A percentile compares a stretch with the other conserved stretches of the same genome.
Evolutionary conservation across 192 early-diverging fungal species (phyloP).

Genomic region (Funneliformis geosporum): DNA sequence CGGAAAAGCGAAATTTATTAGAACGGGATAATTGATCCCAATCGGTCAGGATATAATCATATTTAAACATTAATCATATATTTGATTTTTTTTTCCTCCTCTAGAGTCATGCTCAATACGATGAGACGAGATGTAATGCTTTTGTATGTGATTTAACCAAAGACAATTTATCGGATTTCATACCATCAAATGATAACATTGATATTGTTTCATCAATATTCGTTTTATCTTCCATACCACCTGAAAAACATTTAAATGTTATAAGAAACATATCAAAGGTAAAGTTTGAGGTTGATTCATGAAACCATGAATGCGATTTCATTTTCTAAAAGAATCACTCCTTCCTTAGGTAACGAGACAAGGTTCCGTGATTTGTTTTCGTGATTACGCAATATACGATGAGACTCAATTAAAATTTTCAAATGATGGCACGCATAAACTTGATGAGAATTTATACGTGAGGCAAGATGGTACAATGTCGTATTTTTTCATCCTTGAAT

Average conservation of each 20-base stretch:
- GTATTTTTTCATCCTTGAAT: conserved; percentile 82
- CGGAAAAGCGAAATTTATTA: no score
- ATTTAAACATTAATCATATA: background rate
- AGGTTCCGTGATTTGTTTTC: conserved; percentile 87
- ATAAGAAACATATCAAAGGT: conserved; percentile 79
- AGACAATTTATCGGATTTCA: conserved; percentile 67
- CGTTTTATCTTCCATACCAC: conserved; percentile 93
- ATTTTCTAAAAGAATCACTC: no score
- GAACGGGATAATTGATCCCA: no score
- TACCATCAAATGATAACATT: conserved; percentile 65
- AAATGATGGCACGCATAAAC: conserved; percentile 69
- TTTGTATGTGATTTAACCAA: conserved; percentile 96
- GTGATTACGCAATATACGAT: conserved; percentile 97
- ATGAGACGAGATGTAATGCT: conserved; percentile 74
- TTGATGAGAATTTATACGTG: conserved; percentile 94
- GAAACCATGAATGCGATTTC: no score
- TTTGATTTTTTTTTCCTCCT: background rate
- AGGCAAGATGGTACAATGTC: conserved; percentile 95
- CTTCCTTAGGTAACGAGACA: conserved; percentile 62
- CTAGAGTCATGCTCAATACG: conserved; percentile 68
- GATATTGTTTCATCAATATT: conserved; percentile 93
- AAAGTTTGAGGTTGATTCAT: background rate
- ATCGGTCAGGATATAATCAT: background rate
- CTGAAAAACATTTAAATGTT: conserved; percentile 76
- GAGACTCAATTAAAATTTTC: conserved; percentile 93